phyloP scores from a whole-genome alignment of 805 yeast species.

The Hanseniaspora mollemarum region DNA sequence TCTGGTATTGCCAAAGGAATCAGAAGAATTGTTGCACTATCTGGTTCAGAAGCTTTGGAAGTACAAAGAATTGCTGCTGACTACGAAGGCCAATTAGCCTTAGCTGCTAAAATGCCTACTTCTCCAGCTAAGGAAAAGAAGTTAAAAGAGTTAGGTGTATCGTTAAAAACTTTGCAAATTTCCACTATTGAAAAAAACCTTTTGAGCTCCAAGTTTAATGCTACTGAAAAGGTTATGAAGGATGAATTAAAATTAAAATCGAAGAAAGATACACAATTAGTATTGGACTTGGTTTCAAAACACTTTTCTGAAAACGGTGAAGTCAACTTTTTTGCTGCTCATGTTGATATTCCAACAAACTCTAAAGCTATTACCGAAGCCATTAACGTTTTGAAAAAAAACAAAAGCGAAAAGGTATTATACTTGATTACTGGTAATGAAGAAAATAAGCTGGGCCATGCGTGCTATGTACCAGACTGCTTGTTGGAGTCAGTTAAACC shows the following conservation, averaged over 20 bases:
- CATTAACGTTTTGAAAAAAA: conserved; percentile 67
- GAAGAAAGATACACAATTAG: conserved; percentile 75
- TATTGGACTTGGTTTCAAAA: conserved; percentile 61
- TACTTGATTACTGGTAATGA: conserved; percentile 66
- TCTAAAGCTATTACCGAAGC: conserved; percentile 94
- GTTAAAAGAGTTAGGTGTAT: conserved; percentile 74
- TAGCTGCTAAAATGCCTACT: conserved; percentile 52
- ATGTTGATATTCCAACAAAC: conserved; percentile 61
- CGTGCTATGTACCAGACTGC: conserved; percentile 71
- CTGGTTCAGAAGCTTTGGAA: conserved; percentile 80
- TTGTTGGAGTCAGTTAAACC: conserved; percentile 48
- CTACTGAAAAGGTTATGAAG: conserved; percentile 73
- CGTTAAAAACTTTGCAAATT: conserved; percentile 68
- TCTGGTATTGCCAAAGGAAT: conserved; percentile 98
- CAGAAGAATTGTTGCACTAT: conserved; percentile 93
- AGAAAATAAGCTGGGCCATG: conserved; percentile 79
- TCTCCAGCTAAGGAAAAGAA: conserved; percentile 70
- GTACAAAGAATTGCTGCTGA: conserved; percentile 77
- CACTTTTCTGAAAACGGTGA: conserved; percentile 48
- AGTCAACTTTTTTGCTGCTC: conserved; percentile 51
- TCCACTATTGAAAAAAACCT: conserved; percentile 70
- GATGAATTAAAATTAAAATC: conserved; percentile 81
- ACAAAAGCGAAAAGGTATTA: conserved; percentile 59
- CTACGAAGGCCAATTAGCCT: conserved; percentile 49
- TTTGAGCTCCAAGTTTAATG: conserved; percentile 60